These are phyloP conservation scores for Massarina eburnea DNA, from an alignment of 2,329 filamentous ascomycete genomes.

Conservation along the genomic window DNA sequence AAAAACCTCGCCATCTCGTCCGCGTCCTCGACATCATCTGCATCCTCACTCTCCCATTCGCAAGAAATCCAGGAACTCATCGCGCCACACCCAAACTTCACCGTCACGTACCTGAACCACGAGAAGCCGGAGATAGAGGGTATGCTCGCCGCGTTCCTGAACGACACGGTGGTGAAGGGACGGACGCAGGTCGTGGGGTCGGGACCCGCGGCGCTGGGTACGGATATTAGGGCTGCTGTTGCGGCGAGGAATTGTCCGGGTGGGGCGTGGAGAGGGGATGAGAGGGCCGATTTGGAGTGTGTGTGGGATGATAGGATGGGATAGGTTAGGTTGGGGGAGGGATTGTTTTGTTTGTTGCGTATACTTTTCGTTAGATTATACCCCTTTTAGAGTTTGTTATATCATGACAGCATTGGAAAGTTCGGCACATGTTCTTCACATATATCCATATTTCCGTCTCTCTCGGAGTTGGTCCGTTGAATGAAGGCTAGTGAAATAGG, in stretches of 20 bases:
- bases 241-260: conserved; percentile 20
- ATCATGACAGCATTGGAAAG: too few relatives aligned
- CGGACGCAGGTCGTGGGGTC: conserved; percentile 25
- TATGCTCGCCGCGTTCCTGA: conserved; percentile 17
- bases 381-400: too few relatives aligned
- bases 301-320: conserved; percentile 36
- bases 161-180: conserved; percentile 16
- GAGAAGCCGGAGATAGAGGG: conserved; percentile 14
- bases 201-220: conserved; percentile 25
- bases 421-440: too few relatives aligned
- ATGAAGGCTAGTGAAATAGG: too few relatives aligned
- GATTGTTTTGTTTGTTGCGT: too few relatives aligned
- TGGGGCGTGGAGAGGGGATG: conserved; percentile 30
- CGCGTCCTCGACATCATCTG: conserved; percentile 5
- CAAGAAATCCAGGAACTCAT: conserved; percentile 10
- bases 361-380: too few relatives aligned
- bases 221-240: conserved; percentile 27
- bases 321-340: too few relatives aligned
- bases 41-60: conserved; percentile 5
- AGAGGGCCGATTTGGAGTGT: conserved; percentile 25
- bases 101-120: conserved; percentile 22
- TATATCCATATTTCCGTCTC: too few relatives aligned
- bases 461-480: too few relatives aligned
- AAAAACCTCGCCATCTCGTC: conserved; percentile 10
- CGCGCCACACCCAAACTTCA: conserved; percentile 15